phyloP scores from a whole-genome alignment of 495 filamentous ascomycete genomes.

The Hypoxylon trugodes region DNA sequence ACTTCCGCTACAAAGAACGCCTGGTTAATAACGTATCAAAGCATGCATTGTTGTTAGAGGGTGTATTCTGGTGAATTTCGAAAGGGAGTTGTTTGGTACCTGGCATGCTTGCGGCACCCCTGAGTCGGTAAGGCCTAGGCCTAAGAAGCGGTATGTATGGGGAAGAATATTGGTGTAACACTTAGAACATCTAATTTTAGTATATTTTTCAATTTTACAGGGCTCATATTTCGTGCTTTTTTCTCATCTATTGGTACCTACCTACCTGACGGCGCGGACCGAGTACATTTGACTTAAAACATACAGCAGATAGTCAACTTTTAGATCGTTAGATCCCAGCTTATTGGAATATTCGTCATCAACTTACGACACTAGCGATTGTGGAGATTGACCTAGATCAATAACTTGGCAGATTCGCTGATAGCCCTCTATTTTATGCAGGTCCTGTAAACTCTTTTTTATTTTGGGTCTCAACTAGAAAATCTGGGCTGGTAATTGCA shows the following conservation, averaged over 20 bases:
- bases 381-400: slow-evolving; percentile 28
- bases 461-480: background rate
- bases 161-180: background rate
- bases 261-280: slow-evolving; percentile 8
- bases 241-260: background rate
- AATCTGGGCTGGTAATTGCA: background rate
- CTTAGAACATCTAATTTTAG: background rate
- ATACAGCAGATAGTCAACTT: slow-evolving; percentile 29
- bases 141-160: no score
- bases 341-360: slow-evolving; percentile 20
- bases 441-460: slow-evolving; percentile 1
- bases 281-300: slow-evolving; percentile 15
- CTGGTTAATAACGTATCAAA: no score
- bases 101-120: no score
- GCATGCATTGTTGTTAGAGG: no score
- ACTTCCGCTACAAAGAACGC: no score
- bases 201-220: background rate
- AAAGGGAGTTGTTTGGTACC: no score
- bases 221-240: background rate
- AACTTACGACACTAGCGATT: slow-evolving; percentile 4
- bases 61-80: no score
- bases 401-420: slow-evolving; percentile 10
- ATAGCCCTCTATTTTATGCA: slow-evolving; percentile 18
- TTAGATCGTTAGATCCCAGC: slow-evolving; percentile 7
- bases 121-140: no score